Base-by-base conservation (phyloP, 345 rosid genomes). In the Sonneratia alba region DNA sequence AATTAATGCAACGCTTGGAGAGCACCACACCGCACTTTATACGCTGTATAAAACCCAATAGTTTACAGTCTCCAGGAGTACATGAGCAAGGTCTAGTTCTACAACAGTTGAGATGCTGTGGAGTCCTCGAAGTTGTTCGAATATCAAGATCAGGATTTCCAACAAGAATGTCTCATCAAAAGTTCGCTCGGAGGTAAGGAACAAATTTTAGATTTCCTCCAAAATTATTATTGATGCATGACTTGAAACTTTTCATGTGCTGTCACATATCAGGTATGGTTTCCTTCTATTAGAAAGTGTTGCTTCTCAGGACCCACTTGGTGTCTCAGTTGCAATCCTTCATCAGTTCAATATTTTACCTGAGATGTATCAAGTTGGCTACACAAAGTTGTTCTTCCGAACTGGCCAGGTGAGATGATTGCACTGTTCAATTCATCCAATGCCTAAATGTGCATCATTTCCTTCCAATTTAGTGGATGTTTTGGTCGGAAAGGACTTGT, bases 321-420 rank as follows among this genome's bases (percentile, higher is more conserved):
- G 92, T 73, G 97, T 95, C 71, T 92, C 99, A 38, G 97, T 95
- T 79, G 99, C 99, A 49, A 95, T 95, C 78, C 99, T 95, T 80
- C 98, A 95, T 80, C 99, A 95, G 78, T 92, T 95, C 69, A 86
- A 88, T 77, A 90, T 95, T 75, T 86, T 90, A 84, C 98, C 98
- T 3, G 99, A 95, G 87, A 92, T 95, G 98, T 92, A 92, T 81
- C 98, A 92, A 89, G 99, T 92, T 83, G 98, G 99, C 76, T 95
- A 92, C 83, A 95, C 98, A 38, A 95, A 95, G 72, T 79, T 95
- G 77, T 95, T 95, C 85, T 92, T 95, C 80, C 93, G 99, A 63
- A 82, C 98, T 9, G 99, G 98, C 67, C 99, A 95, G 99, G 99
- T 95, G 76, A 75, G 66, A 34, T 62, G 63, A 34, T 14, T 34